These are phyloP conservation scores for Linanthus parryae DNA, from an alignment of 148 eudicot genomes.

Conservation along the genomic window DNA sequence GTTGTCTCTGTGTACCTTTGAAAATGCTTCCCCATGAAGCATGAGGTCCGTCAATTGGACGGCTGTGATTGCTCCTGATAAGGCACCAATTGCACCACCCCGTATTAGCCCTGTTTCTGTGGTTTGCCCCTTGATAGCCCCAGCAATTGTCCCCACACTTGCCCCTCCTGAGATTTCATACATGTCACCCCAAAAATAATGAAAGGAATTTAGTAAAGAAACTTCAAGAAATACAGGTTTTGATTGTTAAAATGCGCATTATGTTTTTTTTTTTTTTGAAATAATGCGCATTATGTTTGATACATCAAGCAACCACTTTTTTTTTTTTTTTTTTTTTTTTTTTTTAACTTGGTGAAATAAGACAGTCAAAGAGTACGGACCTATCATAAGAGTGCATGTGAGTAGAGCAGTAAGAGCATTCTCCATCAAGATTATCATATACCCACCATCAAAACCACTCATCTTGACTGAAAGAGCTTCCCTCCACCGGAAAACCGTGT, in stretches of 20 bases:
- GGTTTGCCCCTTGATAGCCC: constrained; percentile 88
- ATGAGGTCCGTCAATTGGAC: constrained; percentile 62
- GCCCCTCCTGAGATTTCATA: constrained; percentile 78
- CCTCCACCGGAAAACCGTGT: constrained; percentile 19
- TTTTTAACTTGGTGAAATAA: no score
- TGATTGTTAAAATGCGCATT: not conserved
- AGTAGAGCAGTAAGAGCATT: constrained; percentile 19
- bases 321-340: no score
- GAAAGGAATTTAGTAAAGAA: not conserved
- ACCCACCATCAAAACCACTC: constrained; percentile 9
- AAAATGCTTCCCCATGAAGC: constrained; percentile 56
- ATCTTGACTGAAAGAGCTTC: constrained; percentile 13
- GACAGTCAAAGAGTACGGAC: constrained; percentile 17
- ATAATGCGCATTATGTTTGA: not conserved
- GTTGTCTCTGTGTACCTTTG: no score
- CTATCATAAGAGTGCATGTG: constrained; percentile 45
- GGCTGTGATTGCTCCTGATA: constrained; percentile 74
- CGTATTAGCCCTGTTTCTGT: constrained; percentile 76
- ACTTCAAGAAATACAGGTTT: not conserved
- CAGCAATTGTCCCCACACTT: constrained; percentile 55
- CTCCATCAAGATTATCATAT: constrained; percentile 26
- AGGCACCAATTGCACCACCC: constrained; percentile 65
- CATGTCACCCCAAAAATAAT: not conserved
- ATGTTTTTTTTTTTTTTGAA: not conserved
- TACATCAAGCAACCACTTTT: not conserved